phyloP scores from a whole-genome alignment of 441 rosid genomes.

The Macaranga tanarius region DNA sequence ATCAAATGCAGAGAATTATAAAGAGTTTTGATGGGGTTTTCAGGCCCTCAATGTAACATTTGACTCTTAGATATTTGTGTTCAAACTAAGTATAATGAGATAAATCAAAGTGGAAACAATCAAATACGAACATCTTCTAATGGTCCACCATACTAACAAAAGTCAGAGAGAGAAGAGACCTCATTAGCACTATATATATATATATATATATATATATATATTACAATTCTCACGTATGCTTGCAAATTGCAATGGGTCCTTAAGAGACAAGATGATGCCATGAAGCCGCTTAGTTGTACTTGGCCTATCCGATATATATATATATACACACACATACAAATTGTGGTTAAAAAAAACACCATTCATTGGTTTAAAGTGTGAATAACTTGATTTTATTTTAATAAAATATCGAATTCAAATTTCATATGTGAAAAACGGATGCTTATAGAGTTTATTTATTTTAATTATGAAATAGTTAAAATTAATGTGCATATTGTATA shows the following conservation, averaged over 20 bases:
- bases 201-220: not conserved
- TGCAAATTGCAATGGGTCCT: slow-evolving; percentile 8
- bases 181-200: no score
- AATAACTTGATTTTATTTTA: no score
- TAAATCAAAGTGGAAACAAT: slow-evolving; percentile 14
- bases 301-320: not conserved
- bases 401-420: no score
- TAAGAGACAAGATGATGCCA: slow-evolving; percentile 8
- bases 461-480: no score
- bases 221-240: not conserved
- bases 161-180: not conserved
- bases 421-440: no score
- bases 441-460: no score
- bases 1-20: slow-evolving; percentile 27
- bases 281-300: slow-evolving; percentile 6
- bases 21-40: slow-evolving; percentile 26
- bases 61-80: slow-evolving; percentile 47
- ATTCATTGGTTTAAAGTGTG: no score
- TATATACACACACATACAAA: no score
- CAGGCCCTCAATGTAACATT: slow-evolving; percentile 46
- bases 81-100: slow-evolving; percentile 50
- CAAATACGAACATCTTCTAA: slow-evolving; percentile 17
- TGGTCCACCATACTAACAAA: slow-evolving; percentile 27
- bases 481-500: no score
- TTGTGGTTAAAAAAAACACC: no score